Evolutionary conservation across 2,329 filamentous ascomycete genomes (phyloP).

Genomic region (Beauveria rudraprayagi): DNA sequence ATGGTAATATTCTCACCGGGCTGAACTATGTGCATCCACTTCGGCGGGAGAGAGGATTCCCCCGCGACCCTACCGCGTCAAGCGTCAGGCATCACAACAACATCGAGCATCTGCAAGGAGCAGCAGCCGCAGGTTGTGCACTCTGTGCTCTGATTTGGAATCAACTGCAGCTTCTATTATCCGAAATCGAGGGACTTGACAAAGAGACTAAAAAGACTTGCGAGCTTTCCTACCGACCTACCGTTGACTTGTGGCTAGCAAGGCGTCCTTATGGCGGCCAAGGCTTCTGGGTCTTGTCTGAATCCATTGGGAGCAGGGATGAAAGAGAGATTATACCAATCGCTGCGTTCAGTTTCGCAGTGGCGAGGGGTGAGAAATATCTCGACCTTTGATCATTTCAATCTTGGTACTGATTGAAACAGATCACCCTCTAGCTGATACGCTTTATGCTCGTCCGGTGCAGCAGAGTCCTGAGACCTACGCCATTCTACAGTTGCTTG

Average conservation of each 20-base stretch:
- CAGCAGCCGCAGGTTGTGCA: not conserved
- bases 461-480: not conserved
- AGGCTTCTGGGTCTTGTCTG: conserved; percentile 9
- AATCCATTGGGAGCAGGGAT: not conserved
- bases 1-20: not conserved
- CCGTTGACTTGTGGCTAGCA: conserved; percentile 2
- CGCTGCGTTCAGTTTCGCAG: not conserved
- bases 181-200: not conserved
- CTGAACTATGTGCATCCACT: not conserved
- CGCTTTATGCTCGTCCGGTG: not conserved
- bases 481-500: not conserved
- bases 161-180: not conserved
- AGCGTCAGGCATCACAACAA: not conserved
- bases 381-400: not conserved
- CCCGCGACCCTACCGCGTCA: not conserved
- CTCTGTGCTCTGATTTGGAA: not conserved
- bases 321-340: not conserved
- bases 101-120: not conserved
- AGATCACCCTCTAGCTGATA: not conserved
- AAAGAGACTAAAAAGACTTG: not conserved
- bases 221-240: not conserved
- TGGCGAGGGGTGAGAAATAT: not conserved
- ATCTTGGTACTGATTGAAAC: not conserved
- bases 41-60: not conserved
- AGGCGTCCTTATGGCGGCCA: not conserved